These are phyloP conservation scores for Andrographis paniculata DNA, from an alignment of 305 asterid genomes.

Conservation along the genomic window DNA sequence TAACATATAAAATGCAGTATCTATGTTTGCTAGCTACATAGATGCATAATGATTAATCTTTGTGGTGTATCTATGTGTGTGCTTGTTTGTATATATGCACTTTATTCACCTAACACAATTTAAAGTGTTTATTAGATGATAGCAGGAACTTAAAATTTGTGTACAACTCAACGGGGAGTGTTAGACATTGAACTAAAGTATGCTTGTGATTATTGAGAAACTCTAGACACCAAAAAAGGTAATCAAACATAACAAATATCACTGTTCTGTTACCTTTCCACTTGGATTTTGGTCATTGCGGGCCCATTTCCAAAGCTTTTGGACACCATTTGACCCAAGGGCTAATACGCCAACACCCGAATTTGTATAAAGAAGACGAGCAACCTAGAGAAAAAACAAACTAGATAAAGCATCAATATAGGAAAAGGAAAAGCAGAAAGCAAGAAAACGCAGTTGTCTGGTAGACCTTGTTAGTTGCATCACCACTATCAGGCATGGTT, in stretches of 20 bases:
- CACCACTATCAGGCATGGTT: constrained; percentile 83
- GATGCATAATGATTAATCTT: too few species aligned
- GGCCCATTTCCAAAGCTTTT: constrained; percentile 96
- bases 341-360: constrained; percentile 79
- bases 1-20: neutral
- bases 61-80: too few species aligned
- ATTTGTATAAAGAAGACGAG: constrained; percentile 76
- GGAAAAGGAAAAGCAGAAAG: constrained; percentile 5
- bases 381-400: constrained; percentile 40
- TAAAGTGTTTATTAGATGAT: too few species aligned
- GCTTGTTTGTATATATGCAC: too few species aligned
- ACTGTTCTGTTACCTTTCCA: constrained; percentile 63
- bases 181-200: too few species aligned
- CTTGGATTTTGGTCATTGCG: constrained; percentile 86
- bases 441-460: constrained; percentile 8
- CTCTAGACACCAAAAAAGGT: too few species aligned
- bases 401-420: constrained; percentile 18
- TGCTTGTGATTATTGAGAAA: too few species aligned
- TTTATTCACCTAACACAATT: too few species aligned
- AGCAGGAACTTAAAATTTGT: too few species aligned
- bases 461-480: constrained; percentile 66
- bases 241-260: too few species aligned
- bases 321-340: constrained; percentile 78
- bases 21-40: too few species aligned
- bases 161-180: too few species aligned